A percentile compares a stretch with the other conserved stretches of the same genome.
Evolutionary conservation across 2,329 filamentous ascomycete genomes (phyloP).

Genomic region (Pseudogymnoascus pannorum): DNA sequence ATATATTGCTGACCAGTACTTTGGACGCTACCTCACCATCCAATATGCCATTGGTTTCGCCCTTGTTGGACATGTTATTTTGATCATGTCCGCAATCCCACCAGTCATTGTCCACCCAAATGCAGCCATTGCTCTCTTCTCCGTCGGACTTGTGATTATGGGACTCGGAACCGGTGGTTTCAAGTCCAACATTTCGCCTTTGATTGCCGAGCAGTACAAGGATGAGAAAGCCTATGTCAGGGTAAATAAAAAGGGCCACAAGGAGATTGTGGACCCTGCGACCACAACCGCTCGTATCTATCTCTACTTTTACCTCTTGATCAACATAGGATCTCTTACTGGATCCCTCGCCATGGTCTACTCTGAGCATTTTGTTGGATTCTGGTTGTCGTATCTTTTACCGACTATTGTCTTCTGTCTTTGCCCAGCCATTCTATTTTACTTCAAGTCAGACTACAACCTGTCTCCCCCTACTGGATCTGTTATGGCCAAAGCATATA

Average conservation of each 20-base stretch:
- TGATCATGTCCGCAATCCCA: constrained; percentile 57
- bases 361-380: constrained; percentile 68
- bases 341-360: constrained; percentile 64
- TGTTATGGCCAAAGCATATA: constrained; percentile 59
- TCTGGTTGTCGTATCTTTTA: constrained; percentile 64
- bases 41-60: constrained; percentile 45
- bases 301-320: constrained; percentile 63
- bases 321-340: constrained; percentile 55
- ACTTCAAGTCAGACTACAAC: constrained; percentile 54
- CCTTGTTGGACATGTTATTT: constrained; percentile 55
- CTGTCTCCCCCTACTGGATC: constrained; percentile 63
- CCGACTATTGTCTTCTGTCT: constrained; percentile 58
- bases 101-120: constrained; percentile 46
- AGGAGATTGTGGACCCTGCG: constrained; percentile 53
- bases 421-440: constrained; percentile 53
- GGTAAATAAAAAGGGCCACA: constrained; percentile 44
- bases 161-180: constrained; percentile 63
- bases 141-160: constrained; percentile 57
- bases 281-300: constrained; percentile 55
- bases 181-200: constrained; percentile 62
- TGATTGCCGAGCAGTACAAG: constrained; percentile 54
- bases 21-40: constrained; percentile 56
- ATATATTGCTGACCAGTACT: constrained; percentile 55
- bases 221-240: constrained; percentile 44
- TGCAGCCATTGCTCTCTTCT: constrained; percentile 50